Percentiles rank a stretch among this genome's conserved stretches.
These are phyloP conservation scores for Thelonectria rubi DNA, from an alignment of 2,329 filamentous ascomycete species.

Conservation along the genomic window DNA sequence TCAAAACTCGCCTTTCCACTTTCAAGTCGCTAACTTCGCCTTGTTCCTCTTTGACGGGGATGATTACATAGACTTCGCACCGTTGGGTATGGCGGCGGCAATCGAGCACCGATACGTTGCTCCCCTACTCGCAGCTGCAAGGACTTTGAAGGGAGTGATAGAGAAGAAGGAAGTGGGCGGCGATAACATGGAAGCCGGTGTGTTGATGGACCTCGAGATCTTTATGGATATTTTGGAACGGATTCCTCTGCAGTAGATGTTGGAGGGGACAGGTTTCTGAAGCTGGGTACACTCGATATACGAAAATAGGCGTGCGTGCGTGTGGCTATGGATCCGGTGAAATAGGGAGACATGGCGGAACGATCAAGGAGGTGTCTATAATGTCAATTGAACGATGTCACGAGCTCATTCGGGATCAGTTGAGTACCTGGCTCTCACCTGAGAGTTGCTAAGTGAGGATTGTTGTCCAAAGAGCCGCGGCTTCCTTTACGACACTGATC, in stretches of 20 bases:
- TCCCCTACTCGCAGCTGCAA: conserved; percentile 59
- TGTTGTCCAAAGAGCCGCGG: no score
- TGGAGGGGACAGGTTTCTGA: conserved; percentile 11
- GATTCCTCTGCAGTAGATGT: conserved; percentile 50
- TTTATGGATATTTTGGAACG: conserved; percentile 54
- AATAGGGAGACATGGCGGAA: conserved; percentile 11
- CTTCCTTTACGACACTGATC: no score
- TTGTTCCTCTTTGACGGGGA: conserved; percentile 62
- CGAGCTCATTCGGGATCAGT: no score
- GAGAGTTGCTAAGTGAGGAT: no score
- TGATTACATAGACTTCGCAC: conserved; percentile 58
- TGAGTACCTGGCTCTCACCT: not conserved
- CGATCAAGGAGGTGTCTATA: not conserved
- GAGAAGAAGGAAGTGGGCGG: conserved; percentile 47
- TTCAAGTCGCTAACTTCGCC: conserved; percentile 69
- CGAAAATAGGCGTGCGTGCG: conserved; percentile 1
- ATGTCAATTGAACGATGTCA: not conserved
- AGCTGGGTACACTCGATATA: conserved; percentile 19
- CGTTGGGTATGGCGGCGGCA: conserved; percentile 64
- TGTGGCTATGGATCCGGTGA: not conserved
- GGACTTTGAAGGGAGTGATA: conserved; percentile 45
- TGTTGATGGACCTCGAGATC: conserved; percentile 53
- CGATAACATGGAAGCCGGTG: conserved; percentile 42
- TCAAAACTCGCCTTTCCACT: conserved; percentile 62
- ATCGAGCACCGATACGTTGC: conserved; percentile 67